Evolutionary conservation across 805 yeast species (phyloP).

Genomic region (Saccharomycopsis vini): DNA sequence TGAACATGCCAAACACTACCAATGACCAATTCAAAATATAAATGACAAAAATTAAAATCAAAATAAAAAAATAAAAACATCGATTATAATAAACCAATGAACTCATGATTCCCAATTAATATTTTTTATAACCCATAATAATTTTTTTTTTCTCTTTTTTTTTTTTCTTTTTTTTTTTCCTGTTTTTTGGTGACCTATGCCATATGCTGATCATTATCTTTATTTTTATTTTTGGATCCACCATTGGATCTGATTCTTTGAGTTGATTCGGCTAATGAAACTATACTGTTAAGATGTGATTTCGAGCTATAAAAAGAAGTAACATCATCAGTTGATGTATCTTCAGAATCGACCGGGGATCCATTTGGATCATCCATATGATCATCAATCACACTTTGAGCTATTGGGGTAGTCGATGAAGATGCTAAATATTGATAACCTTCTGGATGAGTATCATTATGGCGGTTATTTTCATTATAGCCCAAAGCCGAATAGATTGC

Average conservation of each 20-base stretch:
- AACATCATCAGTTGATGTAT: slow-evolving; percentile 26
- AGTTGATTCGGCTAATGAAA: slow-evolving; percentile 10
- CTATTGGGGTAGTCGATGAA: background rate
- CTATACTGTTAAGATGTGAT: slow-evolving; percentile 13
- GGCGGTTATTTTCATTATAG: slow-evolving; percentile 4
- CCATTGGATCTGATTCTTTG: slow-evolving; percentile 4
- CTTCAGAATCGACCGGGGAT: slow-evolving; percentile 10
- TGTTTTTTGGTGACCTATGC: too few relatives aligned
- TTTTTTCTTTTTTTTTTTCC: too few relatives aligned
- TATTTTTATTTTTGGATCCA: too few relatives aligned
- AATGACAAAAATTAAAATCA: too few relatives aligned
- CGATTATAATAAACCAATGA: too few relatives aligned
- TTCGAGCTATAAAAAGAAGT: slow-evolving; percentile 23
- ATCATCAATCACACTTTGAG: background rate
- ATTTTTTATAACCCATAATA: too few relatives aligned
- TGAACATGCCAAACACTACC: too few relatives aligned
- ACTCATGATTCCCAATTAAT: too few relatives aligned
- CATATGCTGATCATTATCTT: too few relatives aligned
- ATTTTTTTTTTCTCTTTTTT: too few relatives aligned
- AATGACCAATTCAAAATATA: too few relatives aligned
- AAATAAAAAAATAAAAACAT: too few relatives aligned
- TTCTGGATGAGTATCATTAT: background rate
- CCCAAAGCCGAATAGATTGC: slow-evolving; percentile 30
- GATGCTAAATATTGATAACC: background rate
- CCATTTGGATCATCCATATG: background rate